Evolutionary conservation across 2,329 filamentous ascomycete genomes (phyloP).

Genomic region (Beauveria scarabaeidicola): DNA sequence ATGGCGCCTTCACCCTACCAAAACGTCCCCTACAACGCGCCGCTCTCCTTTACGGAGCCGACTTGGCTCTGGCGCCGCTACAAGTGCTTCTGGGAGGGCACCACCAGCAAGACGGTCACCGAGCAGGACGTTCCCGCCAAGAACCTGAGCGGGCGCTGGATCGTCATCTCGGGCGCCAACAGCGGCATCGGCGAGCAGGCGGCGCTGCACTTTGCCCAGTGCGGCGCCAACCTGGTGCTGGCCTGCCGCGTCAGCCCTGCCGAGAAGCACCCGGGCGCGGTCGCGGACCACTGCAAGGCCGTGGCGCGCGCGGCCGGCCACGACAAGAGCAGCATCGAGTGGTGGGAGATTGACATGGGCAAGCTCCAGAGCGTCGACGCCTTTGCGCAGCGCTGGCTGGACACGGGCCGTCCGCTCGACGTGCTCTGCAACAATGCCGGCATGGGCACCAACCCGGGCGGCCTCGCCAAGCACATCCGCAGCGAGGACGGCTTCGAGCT

Average conservation of each 20-base stretch:
- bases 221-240: constrained; percentile 21
- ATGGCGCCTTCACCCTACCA: constrained; percentile 2
- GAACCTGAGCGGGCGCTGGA: constrained; percentile 13
- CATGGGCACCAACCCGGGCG: constrained; percentile 14
- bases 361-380: constrained; percentile 19
- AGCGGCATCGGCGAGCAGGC: constrained; percentile 22
- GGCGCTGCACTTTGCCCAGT: constrained; percentile 18
- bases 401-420: constrained; percentile 18
- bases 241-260: constrained; percentile 19
- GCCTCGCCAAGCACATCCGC: not conserved
- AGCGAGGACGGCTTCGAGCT: constrained; percentile 24
- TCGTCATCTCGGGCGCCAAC: constrained; percentile 14
- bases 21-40: constrained; percentile 10
- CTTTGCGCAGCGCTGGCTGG: constrained; percentile 20
- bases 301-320: constrained; percentile 11
- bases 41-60: constrained; percentile 9
- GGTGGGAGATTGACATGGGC: constrained; percentile 21
- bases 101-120: constrained; percentile 1
- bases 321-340: constrained; percentile 16
- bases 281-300: constrained; percentile 17
- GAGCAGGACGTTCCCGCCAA: constrained; percentile 7
- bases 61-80: constrained; percentile 9
- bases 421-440: constrained; percentile 25
- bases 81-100: constrained; percentile 9
- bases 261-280: constrained; percentile 17